These are phyloP conservation scores for Carex kokanica DNA, from an alignment of 176 grass and related monocot genomes.

Conservation along the genomic window DNA sequence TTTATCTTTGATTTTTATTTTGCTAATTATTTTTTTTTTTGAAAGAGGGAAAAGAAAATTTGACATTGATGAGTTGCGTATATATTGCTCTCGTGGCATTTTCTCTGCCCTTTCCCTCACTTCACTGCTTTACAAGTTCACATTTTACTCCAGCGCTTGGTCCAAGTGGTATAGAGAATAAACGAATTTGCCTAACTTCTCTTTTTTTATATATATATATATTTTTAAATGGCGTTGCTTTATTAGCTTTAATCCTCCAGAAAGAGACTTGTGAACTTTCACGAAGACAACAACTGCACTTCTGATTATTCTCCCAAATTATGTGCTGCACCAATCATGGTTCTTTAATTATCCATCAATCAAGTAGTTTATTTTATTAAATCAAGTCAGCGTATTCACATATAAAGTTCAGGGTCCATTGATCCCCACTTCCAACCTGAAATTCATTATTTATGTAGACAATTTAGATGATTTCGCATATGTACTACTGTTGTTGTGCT, in stretches of 20 bases:
- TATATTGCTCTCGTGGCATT: neutral
- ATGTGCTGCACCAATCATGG: neutral
- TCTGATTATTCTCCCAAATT: neutral
- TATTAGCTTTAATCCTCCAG: neutral
- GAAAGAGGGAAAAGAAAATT: neutral
- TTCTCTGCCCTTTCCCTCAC: neutral
- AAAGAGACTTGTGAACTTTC: slow-evolving; percentile 13
- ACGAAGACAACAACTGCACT: neutral
- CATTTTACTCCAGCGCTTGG: neutral
- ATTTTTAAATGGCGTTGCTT: neutral
- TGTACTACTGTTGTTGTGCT: no score
- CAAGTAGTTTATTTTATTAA: neutral
- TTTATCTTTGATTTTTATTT: neutral
- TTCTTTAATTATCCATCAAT: neutral
- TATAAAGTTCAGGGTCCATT: neutral
- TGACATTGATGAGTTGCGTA: neutral
- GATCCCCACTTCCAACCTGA: neutral
- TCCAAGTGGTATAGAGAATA: neutral
- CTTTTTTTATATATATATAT: neutral
- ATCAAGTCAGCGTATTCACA: neutral
- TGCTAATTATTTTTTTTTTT: neutral
- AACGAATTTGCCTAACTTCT: neutral
- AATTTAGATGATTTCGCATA: slow-evolving; percentile 13
- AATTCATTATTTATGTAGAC: neutral
- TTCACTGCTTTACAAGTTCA: neutral